Conservation (phyloP, 2,329 filamentous ascomycete species). For the Sporothrix pallida region DNA sequence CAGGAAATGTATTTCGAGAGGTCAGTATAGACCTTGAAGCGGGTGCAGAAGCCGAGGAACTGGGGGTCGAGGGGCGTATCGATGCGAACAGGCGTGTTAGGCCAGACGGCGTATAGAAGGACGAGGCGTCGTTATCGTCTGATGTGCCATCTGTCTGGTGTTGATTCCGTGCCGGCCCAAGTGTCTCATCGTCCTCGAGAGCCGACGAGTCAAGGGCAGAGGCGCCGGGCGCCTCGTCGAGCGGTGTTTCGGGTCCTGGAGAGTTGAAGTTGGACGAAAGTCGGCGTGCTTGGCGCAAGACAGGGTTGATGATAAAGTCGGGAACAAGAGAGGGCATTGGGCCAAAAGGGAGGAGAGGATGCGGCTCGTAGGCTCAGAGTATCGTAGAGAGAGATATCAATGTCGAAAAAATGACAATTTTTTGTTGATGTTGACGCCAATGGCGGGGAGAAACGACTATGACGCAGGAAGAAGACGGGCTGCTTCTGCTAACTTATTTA, state of each 20-base stretch:
- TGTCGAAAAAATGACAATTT: not conserved
- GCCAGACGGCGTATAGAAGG: not conserved
- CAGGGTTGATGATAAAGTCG: conserved; percentile 69
- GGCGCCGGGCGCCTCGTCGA: conserved; percentile 38
- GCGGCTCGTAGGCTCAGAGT: too few relatives aligned
- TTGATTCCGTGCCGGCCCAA: conserved; percentile 36
- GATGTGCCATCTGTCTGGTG: not conserved
- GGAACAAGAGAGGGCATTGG: conserved; percentile 67
- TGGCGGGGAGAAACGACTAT: not conserved
- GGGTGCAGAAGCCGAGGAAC: not conserved
- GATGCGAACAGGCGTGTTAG: not conserved
- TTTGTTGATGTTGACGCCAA: conserved; percentile 20
- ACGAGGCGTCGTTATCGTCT: not conserved
- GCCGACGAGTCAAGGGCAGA: conserved; percentile 30
- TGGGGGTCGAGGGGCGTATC: not conserved
- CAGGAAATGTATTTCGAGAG: conserved; percentile 19
- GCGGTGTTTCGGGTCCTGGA: conserved; percentile 46
- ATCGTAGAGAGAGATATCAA: too few relatives aligned
- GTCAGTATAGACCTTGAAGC: not conserved
- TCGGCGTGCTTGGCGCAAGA: conserved; percentile 68
- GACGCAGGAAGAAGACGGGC: not conserved
- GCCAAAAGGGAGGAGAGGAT: not conserved
- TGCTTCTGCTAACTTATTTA: too few relatives aligned
- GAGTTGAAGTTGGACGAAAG: conserved; percentile 55
- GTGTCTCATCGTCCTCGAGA: conserved; percentile 36